Evolutionary conservation across 2,329 filamentous ascomycete genomes (phyloP), one percentile per base, ranked within the genome.

Genomic region (Thermothelomyces thermophilus): DNA sequence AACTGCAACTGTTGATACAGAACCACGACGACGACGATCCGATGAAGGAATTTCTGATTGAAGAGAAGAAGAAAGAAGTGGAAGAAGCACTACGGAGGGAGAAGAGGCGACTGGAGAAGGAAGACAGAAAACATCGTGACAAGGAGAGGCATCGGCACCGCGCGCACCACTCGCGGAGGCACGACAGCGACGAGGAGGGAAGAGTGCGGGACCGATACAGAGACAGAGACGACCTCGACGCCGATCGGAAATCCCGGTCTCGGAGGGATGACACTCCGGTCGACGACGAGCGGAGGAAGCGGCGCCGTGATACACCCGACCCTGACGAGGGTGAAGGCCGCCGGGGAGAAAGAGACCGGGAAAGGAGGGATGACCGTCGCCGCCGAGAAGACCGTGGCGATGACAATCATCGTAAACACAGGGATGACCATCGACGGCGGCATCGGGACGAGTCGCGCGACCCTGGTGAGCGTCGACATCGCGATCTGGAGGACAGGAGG

Each of bases 1-100:
- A 97, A 64, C 69, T 97, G 43, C 80, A 81, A 44, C 76, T 82
- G 39, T 66, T 97, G 49, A 81, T 94, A 46, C 72, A 79, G 47
- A 83, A 91, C 14, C 86, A 94, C 56, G 93, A 97, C 57, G 90
- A 96, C 20, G 91, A 97, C 54, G 93, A 98, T 66, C 93, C 93
- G 0, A 98, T 98, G 93, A 96, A 95, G 69, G 82, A 81, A 33
- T 96, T 87, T 61, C 65, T 97, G 56, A 82, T 96, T 45, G 80
- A 91, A 56, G 86, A 95, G 69, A 96, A 97, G 76, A 90, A 87
- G 68, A 88, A 89, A 64, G 88, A 95, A 65, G 79, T 95, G 11
- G 82, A 86, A 48, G 77, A 79, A 51, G 90, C 88, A 3, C 68
- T 86, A 58, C 73, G 74, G 56, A 76, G 69, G 58, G 64, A 76